phyloP scores from a whole-genome alignment of 164 flowering plant species.

The Aristolochia contorta region DNA sequence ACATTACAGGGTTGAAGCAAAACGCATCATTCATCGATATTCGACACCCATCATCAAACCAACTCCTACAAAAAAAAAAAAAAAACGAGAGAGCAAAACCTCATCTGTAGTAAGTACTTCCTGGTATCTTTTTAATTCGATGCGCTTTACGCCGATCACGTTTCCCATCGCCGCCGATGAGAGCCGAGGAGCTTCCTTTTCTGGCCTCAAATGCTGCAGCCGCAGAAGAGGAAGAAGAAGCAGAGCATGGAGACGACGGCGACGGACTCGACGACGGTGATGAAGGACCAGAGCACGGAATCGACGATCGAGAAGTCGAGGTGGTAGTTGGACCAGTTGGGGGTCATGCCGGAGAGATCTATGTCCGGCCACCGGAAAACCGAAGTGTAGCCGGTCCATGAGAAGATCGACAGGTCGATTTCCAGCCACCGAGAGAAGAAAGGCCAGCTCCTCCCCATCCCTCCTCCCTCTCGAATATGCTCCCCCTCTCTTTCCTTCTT shows the following conservation, averaged over 20 bases:
- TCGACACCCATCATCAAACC: too few relatives aligned
- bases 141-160: too few relatives aligned
- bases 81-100: too few relatives aligned
- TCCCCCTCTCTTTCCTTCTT: too few relatives aligned
- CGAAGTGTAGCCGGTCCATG: slow-evolving; percentile 1
- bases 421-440: slow-evolving; percentile 5
- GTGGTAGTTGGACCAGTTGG: slow-evolving; percentile 16
- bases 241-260: slow-evolving; percentile 61
- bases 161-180: too few relatives aligned
- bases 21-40: too few relatives aligned
- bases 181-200: too few relatives aligned
- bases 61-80: too few relatives aligned
- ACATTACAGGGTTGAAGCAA: too few relatives aligned
- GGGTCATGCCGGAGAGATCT: slow-evolving; percentile 6
- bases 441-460: slow-evolving; percentile 7
- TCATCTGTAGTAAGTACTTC: too few relatives aligned
- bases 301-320: slow-evolving; percentile 39
- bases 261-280: slow-evolving; percentile 46
- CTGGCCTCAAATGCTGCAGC: slow-evolving; percentile 53
- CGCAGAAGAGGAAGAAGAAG: slow-evolving; percentile 63
- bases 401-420: slow-evolving; percentile 1
- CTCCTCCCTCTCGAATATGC: neutral
- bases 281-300: slow-evolving; percentile 42
- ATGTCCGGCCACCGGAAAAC: slow-evolving; percentile 12
- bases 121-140: too few relatives aligned